Evolutionary conservation across 2,329 filamentous ascomycete species (phyloP).

Genomic region (Endothia cerciana): DNA sequence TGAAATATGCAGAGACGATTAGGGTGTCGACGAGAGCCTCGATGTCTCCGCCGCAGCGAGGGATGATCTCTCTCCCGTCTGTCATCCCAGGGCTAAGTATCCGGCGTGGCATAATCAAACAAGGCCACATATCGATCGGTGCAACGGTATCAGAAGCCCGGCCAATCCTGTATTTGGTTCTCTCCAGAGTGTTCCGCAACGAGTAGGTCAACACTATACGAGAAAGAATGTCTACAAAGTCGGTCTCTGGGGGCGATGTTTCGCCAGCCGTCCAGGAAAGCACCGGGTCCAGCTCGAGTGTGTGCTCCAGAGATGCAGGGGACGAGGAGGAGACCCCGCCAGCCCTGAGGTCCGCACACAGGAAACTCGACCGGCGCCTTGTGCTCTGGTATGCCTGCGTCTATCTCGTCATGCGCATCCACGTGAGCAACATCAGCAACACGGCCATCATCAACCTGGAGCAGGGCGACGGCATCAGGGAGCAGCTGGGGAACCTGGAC

Average conservation of each 20-base stretch:
- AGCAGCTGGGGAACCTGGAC: slow-evolving; percentile 33
- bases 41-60: background rate
- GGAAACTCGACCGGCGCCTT: slow-evolving; percentile 34
- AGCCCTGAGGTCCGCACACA: slow-evolving; percentile 29
- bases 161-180: too few relatives aligned
- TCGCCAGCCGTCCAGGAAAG: background rate
- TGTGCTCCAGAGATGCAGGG: background rate
- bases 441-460: slow-evolving; percentile 37
- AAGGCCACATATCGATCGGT: background rate
- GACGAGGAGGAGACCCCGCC: background rate
- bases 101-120: background rate
- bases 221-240: background rate
- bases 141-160: background rate
- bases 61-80: background rate
- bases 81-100: background rate
- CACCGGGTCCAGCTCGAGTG: background rate
- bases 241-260: background rate
- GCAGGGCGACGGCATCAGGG: slow-evolving; percentile 34
- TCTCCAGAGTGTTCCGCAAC: too few relatives aligned
- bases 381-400: slow-evolving; percentile 34
- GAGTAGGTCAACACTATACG: too few relatives aligned
- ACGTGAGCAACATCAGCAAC: slow-evolving; percentile 36
- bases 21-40: background rate
- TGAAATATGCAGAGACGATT: background rate
- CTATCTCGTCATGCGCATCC: slow-evolving; percentile 35